Evolutionary conservation across 345 rosid genomes (phyloP), one percentile per base, ranked within the genome.

Genomic region (Corymbia maculata): DNA sequence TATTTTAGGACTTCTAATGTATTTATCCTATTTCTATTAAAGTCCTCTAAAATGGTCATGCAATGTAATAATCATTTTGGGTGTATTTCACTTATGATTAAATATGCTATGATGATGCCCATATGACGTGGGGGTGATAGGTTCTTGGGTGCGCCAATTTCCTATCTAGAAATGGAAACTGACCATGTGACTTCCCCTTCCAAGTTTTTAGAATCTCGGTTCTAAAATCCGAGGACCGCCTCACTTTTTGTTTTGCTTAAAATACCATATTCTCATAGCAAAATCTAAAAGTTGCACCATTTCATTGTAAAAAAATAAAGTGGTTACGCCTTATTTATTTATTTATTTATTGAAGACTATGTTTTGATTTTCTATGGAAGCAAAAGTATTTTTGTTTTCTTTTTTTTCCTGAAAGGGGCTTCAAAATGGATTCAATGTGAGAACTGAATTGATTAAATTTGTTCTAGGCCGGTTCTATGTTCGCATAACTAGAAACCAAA

Each of bases 161-260:
- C 15, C 15, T 8, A 13, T 64, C 36, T 64, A 64, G 36, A 64
- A 64, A 13, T 64, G 32, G 70, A 4, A 6, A 28, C 8, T 28
- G 4, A 64, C 36, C 9, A 28, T 6, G 70, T 13, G 32, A 28
- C 36, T 64, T 9, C 36, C 0, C 3, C 0, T 13, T 64, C 32
- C 17, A 61, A 61, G 70, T 28, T 28, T 61, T 28, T 28, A 28
- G 70, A 13, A 28, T 28, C 15, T 13, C 7, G 2, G 30, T n/a
- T 28, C 8, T 28, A 28, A 9, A 64, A 64, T 1, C 1, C 9
- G 2, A 15, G 16, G n/a, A n/a, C 4, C 8, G 13, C 17, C 0
- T 59, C 16, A 64, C 5, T 6, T 61, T 61, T 64, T 28, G 68
- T 28, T 64, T 64, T 64, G 36, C 8, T 28, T 13, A 13, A 13